Evolutionary conservation across 2,329 filamentous ascomycete species (phyloP), one percentile per base, ranked within the genome.

Genomic region (Ascochyta rabiei): DNA sequence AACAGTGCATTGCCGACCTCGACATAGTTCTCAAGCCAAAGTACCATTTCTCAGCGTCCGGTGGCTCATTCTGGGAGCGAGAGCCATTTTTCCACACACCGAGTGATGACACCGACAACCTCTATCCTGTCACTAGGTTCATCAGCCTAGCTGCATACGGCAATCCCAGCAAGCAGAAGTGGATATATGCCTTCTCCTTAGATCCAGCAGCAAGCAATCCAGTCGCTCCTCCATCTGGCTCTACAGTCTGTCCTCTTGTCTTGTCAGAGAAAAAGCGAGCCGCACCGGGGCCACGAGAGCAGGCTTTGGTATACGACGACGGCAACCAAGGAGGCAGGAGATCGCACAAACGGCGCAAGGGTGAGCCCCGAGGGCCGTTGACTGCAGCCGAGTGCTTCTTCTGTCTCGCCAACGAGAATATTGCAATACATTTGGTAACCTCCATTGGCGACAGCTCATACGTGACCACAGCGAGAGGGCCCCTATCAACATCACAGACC

Each of bases 401-500:
- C 79, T 99, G 95, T 72, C 82, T 99, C 10, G 93, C 91, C 6
- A 97, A 96, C 73, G 86, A 89, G 6, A 89, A 89, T 57, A 80
- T 95, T 39, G 89, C 90, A 47, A 89, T 88, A 1, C 93, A 99
- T 76, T 89, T 99, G 75, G 89, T 97, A 67, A 89, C 89, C 61
- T 92, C 89, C 23, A 93, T 99, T 60, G 95, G 90, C 48, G 87
- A 92, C 16, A 89, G 96, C 56, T 84, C 87, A 48, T 98, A 98
- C 74, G 77, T 98, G 49, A 96, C 95, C 24, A 95, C 89, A 21
- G 91, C 95, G 55, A 97, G 96, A 74, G 95, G 95, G 0, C 93
- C 95, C 5, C 81, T 99, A 0, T 88, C 90, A 1, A 89, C 86
- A 1, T 76, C 84, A 0, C 78, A 83, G 7, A 93, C 88, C 2